These are phyloP conservation scores for Carex myosuroides DNA, from an alignment of 176 grass and related monocot species.

Conservation along the genomic window DNA sequence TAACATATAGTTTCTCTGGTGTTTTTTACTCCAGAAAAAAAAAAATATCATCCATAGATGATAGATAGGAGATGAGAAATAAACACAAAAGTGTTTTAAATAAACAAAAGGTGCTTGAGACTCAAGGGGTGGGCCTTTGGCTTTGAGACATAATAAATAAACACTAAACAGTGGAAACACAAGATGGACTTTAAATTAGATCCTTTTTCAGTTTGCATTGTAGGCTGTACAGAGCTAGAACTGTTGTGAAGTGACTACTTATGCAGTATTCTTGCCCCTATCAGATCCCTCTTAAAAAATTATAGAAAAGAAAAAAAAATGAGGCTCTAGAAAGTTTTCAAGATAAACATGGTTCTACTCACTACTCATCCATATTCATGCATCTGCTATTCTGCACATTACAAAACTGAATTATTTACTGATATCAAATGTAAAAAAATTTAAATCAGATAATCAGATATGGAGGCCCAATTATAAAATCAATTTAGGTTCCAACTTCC, in stretches of 20 bases:
- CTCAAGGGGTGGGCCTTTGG: background rate
- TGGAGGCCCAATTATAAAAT: no score
- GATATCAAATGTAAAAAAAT: background rate
- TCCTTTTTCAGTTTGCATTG: slow-evolving; percentile 36
- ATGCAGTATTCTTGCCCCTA: slow-evolving; percentile 38
- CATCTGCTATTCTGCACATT: background rate
- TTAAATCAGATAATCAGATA: no score
- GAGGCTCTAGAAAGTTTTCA: background rate
- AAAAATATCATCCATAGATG: background rate
- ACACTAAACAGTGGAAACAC: slow-evolving; percentile 27
- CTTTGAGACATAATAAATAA: slow-evolving; percentile 25
- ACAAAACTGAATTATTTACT: background rate
- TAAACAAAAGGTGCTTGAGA: background rate
- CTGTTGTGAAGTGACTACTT: slow-evolving; percentile 73
- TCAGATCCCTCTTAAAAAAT: background rate
- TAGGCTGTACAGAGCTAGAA: slow-evolving; percentile 45
- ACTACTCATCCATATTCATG: slow-evolving; percentile 3
- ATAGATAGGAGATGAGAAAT: background rate
- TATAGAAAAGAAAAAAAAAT: background rate
- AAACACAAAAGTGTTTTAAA: background rate
- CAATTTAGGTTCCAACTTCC: background rate
- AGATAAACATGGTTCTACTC: slow-evolving; percentile 14
- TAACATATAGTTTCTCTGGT: background rate
- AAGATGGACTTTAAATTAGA: slow-evolving; percentile 38
- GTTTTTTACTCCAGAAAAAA: background rate